Conservation (phyloP, 345 rosid species). For the Salix koriyanagi region DNA sequence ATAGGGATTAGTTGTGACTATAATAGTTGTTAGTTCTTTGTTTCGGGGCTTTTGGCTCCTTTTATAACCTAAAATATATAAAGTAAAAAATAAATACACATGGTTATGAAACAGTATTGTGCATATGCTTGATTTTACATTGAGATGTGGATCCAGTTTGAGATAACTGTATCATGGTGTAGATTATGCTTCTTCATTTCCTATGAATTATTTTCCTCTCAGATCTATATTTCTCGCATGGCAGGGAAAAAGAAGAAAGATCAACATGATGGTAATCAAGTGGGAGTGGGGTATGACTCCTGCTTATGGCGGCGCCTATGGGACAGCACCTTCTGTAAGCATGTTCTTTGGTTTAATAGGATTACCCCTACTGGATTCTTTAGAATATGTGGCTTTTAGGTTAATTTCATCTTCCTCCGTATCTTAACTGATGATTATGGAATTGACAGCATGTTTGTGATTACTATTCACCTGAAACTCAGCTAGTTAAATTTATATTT, state of each 20-base stretch:
- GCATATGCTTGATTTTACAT: background rate
- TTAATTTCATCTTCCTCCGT: background rate
- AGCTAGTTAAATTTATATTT: background rate
- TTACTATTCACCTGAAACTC: background rate
- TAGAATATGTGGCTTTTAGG: background rate
- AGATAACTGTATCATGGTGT: background rate
- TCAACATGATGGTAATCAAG: constrained; percentile 72
- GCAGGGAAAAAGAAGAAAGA: constrained; percentile 84
- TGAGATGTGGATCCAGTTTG: background rate
- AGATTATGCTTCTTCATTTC: background rate
- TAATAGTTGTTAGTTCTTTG: background rate
- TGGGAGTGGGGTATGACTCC: constrained; percentile 51
- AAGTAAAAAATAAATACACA: background rate
- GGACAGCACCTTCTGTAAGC: constrained; percentile 85
- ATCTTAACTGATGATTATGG: background rate
- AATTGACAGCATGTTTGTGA: background rate
- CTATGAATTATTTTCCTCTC: background rate
- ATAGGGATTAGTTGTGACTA: background rate
- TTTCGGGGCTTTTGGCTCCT: background rate
- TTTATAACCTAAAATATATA: background rate
- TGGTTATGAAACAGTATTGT: background rate
- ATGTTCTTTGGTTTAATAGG: background rate
- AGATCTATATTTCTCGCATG: constrained; percentile 6
- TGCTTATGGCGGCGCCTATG: constrained; percentile 67
- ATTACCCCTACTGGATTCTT: background rate